These are phyloP conservation scores for Amanita muscaria DNA, from an alignment of 768 basidiomycete genomes.

Conservation along the genomic window DNA sequence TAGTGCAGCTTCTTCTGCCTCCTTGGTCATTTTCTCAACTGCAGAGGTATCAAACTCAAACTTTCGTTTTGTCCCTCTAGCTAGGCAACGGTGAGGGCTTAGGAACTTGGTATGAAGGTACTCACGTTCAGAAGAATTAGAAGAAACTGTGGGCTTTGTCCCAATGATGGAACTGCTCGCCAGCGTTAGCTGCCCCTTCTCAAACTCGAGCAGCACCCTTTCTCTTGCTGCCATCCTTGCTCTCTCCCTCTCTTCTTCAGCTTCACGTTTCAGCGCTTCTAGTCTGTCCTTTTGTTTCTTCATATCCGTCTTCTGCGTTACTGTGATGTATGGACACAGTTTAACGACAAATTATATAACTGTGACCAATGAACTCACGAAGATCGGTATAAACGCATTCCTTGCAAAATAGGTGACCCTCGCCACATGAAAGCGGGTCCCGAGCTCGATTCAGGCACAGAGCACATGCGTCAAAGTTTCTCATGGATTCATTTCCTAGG, in stretches of 20 bases:
- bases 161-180: slow-evolving; percentile 31
- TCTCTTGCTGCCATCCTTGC: slow-evolving; percentile 74
- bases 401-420: slow-evolving; percentile 93
- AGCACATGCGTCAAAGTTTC: slow-evolving; percentile 84
- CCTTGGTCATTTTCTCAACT: slow-evolving; percentile 61
- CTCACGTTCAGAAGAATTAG: slow-evolving; percentile 22
- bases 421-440: slow-evolving; percentile 73
- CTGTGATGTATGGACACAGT: slow-evolving; percentile 27
- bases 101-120: not conserved
- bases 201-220: slow-evolving; percentile 85
- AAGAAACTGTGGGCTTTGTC: slow-evolving; percentile 28
- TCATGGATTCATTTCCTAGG: slow-evolving; percentile 88
- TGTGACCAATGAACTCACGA: slow-evolving; percentile 33
- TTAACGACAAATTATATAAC: not conserved
- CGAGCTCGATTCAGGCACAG: slow-evolving; percentile 80
- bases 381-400: slow-evolving; percentile 89
- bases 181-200: slow-evolving; percentile 73
- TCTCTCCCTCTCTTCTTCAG: slow-evolving; percentile 67
- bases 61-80: slow-evolving; percentile 69
- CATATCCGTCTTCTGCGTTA: slow-evolving; percentile 87
- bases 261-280: slow-evolving; percentile 65
- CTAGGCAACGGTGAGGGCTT: slow-evolving; percentile 29
- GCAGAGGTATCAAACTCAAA: slow-evolving; percentile 72
- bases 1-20: slow-evolving; percentile 86
- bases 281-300: slow-evolving; percentile 82